These are phyloP conservation scores for Fusarium camptoceras DNA, from an alignment of 2,329 filamentous ascomycete species.

Conservation along the genomic window DNA sequence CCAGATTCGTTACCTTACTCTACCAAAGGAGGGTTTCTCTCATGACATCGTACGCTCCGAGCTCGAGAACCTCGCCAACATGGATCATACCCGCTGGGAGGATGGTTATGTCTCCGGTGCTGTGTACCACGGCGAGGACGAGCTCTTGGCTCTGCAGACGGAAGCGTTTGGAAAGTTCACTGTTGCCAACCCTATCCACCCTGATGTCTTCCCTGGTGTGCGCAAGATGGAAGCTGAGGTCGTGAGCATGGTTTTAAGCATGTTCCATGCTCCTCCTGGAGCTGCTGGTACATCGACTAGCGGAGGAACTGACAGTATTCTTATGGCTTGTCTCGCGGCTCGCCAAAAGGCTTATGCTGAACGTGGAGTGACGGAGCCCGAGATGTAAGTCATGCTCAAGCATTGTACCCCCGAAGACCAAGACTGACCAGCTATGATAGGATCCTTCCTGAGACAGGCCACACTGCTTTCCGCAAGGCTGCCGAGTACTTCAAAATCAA, in stretches of 20 bases:
- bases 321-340: conserved; percentile 93
- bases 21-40: conserved; percentile 87
- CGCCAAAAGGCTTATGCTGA: conserved; percentile 89
- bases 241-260: conserved; percentile 89
- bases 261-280: conserved; percentile 90
- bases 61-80: conserved; percentile 79
- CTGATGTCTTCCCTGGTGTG: conserved; percentile 97
- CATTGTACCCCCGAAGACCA: not conserved
- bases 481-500: conserved; percentile 97
- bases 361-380: conserved; percentile 88
- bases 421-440: conserved; percentile 56
- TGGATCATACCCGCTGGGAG: conserved; percentile 98
- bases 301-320: conserved; percentile 94
- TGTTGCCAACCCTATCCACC: conserved; percentile 95
- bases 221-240: conserved; percentile 99
- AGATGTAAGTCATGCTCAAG: conserved; percentile 74
- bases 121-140: conserved; percentile 93
- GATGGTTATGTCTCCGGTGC: conserved; percentile 94
- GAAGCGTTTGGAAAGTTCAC: conserved; percentile 95
- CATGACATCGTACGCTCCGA: conserved; percentile 83
- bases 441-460: conserved; percentile 93
- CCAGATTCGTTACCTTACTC: conserved; percentile 76
- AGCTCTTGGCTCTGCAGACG: conserved; percentile 84
- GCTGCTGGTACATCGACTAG: conserved; percentile 90
- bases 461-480: conserved; percentile 97